Evolutionary conservation across 345 rosid genomes (phyloP), one percentile per base, ranked within the genome.

Genomic region (rapeseed (Brassica napus)): DNA sequence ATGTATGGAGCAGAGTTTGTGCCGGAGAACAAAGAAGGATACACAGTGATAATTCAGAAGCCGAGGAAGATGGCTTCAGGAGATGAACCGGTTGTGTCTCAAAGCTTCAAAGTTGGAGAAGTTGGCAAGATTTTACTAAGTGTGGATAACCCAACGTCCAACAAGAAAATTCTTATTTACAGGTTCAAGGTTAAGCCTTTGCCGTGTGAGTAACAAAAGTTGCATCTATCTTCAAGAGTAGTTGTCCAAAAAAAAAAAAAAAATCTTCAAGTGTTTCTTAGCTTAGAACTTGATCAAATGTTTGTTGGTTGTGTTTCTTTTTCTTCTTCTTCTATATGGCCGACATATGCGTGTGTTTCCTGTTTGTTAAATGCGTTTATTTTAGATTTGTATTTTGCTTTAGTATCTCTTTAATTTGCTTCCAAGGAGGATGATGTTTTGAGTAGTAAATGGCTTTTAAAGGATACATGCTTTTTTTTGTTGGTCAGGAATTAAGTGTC

Each of bases 21-120:
- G 16, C 82, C 85, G 1, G 73, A 77, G 58, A 75, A 52, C 52
- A 68, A 70, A 71, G 77, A 82, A 74, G 79, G 73, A 21, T 82
- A 82, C 58, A 82, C 85, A 44, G 74, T 82, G 66, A 82, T 82
- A 1, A 78, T 82, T 28, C 85, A 82, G 62, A 82, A 82, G 34
- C 82, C 79, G 16, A 78, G 74, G 73, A 82, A 75, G 79, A 66
- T 82, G 73, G 4, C 4, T 68, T 23, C 74, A 0, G 65, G 32
- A 54, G 79, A 82, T 65, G 79, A 82, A 82, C 80, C 71, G 0
- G 85, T 82, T 0, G 55, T 82, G 7, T 78, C 77, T 23, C 82
- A 78, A 7, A 74, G 80, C 61, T 82, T 82, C 77, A 78, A 82
- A 60, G 82, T 82, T 26, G 80, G 74, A 57, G 82, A 82, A 78